A percentile compares a stretch with the other conserved stretches of the same genome.
phyloP scores from a whole-genome alignment of 805 yeast genomes.

The Vanderwaltozyma tropicalis region DNA sequence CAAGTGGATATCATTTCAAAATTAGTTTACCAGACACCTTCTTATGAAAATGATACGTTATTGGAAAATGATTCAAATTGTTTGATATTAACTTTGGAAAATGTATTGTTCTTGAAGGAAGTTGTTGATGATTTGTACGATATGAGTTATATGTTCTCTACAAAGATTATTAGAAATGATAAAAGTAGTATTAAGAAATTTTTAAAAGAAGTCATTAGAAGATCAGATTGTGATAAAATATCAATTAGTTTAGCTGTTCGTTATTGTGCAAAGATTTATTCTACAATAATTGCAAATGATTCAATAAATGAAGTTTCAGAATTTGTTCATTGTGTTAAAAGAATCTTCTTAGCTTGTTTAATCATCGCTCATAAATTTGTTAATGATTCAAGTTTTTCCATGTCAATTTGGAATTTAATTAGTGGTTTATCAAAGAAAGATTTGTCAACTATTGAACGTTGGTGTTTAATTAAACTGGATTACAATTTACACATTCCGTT shows the following conservation, averaged over 20 bases:
- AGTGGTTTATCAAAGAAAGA: slow-evolving; percentile 9
- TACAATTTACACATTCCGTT: slow-evolving; percentile 8
- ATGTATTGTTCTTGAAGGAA: background rate
- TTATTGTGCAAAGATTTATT: background rate
- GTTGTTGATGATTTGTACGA: background rate
- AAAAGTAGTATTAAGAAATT: slow-evolving; percentile 1
- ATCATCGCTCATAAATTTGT: slow-evolving; percentile 13
- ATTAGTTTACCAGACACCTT: background rate
- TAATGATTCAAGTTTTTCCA: slow-evolving; percentile 10
- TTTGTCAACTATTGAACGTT: slow-evolving; percentile 10
- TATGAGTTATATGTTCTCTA: background rate
- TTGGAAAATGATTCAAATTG: background rate
- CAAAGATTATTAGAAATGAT: slow-evolving; percentile 11
- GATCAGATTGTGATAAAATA: slow-evolving; percentile 3
- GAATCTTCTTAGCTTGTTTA: slow-evolving; percentile 10
- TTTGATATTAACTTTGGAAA: background rate
- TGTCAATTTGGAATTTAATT: slow-evolving; percentile 11
- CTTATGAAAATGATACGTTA: background rate
- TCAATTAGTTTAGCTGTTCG: background rate
- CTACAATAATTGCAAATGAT: background rate
- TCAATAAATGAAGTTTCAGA: slow-evolving; percentile 3
- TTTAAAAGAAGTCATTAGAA: slow-evolving; percentile 8
- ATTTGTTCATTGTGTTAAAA: slow-evolving; percentile 10
- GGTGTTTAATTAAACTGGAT: slow-evolving; percentile 14
- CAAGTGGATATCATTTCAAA: too few species aligned